A percentile compares a stretch with the other conserved stretches of the same genome.
phyloP scores from a whole-genome alignment of 768 basidiomycete species.

The Tulasnella sp. region DNA sequence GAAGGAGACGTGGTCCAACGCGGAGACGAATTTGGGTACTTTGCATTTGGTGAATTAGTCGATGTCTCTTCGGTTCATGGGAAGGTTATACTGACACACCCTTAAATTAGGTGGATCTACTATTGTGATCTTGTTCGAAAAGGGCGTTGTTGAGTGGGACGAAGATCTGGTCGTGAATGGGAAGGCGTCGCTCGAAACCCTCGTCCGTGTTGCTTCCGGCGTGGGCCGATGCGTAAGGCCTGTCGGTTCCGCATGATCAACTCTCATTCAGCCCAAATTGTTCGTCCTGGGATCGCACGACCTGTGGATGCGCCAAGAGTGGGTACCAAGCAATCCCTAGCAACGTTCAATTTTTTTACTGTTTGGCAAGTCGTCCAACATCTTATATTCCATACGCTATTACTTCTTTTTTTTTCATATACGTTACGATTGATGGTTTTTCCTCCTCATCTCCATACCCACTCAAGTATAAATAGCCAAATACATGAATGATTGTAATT shows the following conservation, averaged over 20 bases:
- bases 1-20: conserved; percentile 70
- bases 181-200: conserved; percentile 74
- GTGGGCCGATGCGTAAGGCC: conserved; percentile 36
- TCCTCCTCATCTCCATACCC: too few relatives aligned
- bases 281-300: too few relatives aligned
- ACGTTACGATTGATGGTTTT: too few relatives aligned
- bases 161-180: conserved; percentile 79
- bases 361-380: too few relatives aligned
- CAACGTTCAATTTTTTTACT: too few relatives aligned
- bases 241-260: neutral
- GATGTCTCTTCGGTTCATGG: neutral
- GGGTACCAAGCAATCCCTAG: too few relatives aligned
- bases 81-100: neutral
- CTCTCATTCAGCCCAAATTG: too few relatives aligned
- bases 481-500: too few relatives aligned
- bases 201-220: conserved; percentile 79
- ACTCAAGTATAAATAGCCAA: too few relatives aligned
- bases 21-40: conserved; percentile 87
- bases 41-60: conserved; percentile 67
- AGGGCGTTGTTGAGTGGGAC: conserved; percentile 76
- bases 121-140: conserved; percentile 82
- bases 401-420: too few relatives aligned
- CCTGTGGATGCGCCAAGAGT: too few relatives aligned
- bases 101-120: conserved; percentile 63
- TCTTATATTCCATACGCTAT: too few relatives aligned